Percentiles rank a stretch among this genome's conserved stretches.
phyloP scores from a whole-genome alignment of 2,329 filamentous ascomycete genomes.

The Arthrocladium fulminans region DNA sequence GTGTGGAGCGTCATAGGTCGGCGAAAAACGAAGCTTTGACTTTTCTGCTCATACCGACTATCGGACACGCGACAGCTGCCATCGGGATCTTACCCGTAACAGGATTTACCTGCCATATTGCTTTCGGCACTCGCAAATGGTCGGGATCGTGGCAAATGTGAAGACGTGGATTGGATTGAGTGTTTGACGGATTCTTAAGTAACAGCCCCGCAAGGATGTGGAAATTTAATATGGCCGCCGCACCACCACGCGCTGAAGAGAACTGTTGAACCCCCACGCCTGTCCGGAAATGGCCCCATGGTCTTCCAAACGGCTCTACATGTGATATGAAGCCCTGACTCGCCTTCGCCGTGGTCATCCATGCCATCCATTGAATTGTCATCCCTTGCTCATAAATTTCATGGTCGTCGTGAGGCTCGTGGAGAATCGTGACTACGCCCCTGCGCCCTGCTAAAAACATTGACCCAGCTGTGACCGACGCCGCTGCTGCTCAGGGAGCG shows the following conservation, averaged over 20 bases:
- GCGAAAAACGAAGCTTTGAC: not conserved
- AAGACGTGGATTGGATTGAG: not conserved
- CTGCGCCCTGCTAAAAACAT: not conserved
- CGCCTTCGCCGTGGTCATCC: too few relatives aligned
- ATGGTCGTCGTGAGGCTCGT: not conserved
- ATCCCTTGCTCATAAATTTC: not conserved
- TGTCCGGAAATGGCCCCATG: not conserved
- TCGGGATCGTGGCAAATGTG: not conserved
- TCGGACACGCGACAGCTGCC: slow-evolving; percentile 5
- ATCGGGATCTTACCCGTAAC: not conserved
- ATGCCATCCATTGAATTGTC: not conserved
- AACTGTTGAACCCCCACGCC: slow-evolving; percentile 4
- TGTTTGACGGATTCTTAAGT: slow-evolving; percentile 1
- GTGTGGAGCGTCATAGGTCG: slow-evolving; percentile 9
- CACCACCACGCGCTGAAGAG: not conserved
- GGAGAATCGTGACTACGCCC: not conserved
- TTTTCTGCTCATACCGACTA: slow-evolving; percentile 1
- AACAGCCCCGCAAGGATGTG: slow-evolving; percentile 6
- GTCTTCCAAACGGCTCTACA: not conserved
- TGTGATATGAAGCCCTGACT: too few relatives aligned
- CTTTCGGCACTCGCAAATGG: not conserved
- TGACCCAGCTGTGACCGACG: not conserved
- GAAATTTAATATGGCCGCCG: not conserved
- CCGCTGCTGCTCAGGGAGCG: slow-evolving; percentile 37
- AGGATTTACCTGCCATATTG: not conserved